Evolutionary conservation across 2,329 filamentous ascomycete genomes (phyloP).

Genomic region (Trichoderma citrinoviride): DNA sequence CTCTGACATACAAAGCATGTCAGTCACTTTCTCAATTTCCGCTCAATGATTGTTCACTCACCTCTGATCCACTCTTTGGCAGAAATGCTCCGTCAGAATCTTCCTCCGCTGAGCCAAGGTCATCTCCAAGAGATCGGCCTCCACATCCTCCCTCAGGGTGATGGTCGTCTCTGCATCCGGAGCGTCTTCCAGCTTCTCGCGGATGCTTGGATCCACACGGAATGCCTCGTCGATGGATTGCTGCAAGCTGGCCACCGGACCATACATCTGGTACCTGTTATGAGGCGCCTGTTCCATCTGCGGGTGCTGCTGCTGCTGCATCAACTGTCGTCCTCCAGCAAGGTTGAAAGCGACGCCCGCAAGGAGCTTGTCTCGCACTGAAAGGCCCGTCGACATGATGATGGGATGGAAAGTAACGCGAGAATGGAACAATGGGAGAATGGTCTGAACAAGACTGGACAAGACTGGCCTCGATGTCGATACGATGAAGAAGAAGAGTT

Average conservation of each 20-base stretch:
- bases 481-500: background rate
- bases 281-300: background rate
- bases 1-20: background rate
- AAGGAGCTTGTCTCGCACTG: slow-evolving; percentile 11
- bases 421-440: background rate
- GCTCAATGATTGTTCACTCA: background rate
- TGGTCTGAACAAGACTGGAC: background rate
- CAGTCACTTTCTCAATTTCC: background rate
- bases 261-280: background rate
- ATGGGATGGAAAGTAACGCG: background rate
- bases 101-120: background rate
- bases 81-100: background rate
- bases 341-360: background rate
- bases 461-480: background rate
- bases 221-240: background rate
- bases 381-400: background rate
- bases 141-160: background rate
- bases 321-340: too few species aligned
- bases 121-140: background rate
- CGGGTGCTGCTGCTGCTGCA: background rate
- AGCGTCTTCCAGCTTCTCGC: background rate
- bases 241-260: background rate
- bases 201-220: background rate
- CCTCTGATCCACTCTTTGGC: background rate
- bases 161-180: background rate